Base-by-base conservation (phyloP, 106 monocot species). In the Hemerocallis citrina region DNA sequence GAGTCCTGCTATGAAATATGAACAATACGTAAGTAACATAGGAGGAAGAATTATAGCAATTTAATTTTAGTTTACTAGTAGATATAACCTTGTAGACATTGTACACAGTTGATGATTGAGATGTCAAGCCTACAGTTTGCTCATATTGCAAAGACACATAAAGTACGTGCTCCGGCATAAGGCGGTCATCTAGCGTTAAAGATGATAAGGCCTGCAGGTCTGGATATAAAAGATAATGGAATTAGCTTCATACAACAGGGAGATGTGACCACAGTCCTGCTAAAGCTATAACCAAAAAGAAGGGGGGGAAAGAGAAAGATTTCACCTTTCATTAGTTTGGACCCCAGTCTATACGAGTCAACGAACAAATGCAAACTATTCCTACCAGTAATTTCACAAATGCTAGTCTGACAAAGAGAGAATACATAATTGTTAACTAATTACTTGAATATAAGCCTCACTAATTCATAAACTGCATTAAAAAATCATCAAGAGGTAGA, bases 91-190 rank as follows among this genome's bases (percentile, higher is more conserved):
- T 86, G 71, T 95, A 89, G 5, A 88, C 47, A 57, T 89, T 89
- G 66, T 71, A 83, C 5, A 30, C 23, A 39, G 51, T 40, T 40
- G 15, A 28, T 52, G 25, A 28, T 65, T 61, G 56, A 47, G 31
- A 46, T 22, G 39, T 47, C 7, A 30, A 54, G 25, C 44, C 60
- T 37, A 56, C 63, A 15, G 57, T 72, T 49, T 55, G 51, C 60
- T 79, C 56, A 57, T 50, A 71, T 52, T 83, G 78, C 49, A 89
- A 71, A 38, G 77, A 83, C 32, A 81, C 28, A 30, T 55, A 50
- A 25, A 95, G 64, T 37, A 95, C 56, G 44, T 95, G 89, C 63
- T 95, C 94, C 6, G 75, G 73, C 39, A 81, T 64, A 43, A 95
- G 75, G 22, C 68, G 70, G 56, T 95, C 86, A 70, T 95, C 94